phyloP scores from a whole-genome alignment of 1,284 basidiomycete genomes.

The Cryptococcus jaspeensis region DNA sequence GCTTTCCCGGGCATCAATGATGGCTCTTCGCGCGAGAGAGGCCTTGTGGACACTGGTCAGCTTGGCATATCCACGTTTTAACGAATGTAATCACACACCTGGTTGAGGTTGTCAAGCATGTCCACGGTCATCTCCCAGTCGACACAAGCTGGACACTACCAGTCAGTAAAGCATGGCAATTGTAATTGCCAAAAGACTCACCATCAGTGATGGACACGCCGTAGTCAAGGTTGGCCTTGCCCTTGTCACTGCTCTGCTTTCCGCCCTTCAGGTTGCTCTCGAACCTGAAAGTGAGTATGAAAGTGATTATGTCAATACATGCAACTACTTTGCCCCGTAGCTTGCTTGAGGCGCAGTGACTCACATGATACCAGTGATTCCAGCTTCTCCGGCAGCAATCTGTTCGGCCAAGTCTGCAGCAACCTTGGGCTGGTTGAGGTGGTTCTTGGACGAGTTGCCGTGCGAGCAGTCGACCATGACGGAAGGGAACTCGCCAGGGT shows the following conservation, averaged over 20 bases:
- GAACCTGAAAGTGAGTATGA: constrained; percentile 48
- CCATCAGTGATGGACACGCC: constrained; percentile 87
- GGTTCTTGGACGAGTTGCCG: constrained; percentile 89
- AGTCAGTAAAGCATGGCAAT: neutral
- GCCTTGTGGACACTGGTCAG: constrained; percentile 22
- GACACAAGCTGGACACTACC: constrained; percentile 63
- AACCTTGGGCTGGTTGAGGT: constrained; percentile 84
- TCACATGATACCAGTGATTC: constrained; percentile 90
- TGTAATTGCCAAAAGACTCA: constrained; percentile 9
- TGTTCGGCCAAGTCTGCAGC: constrained; percentile 74
- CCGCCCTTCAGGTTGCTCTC: constrained; percentile 90
- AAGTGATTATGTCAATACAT: neutral
- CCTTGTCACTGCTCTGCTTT: constrained; percentile 64
- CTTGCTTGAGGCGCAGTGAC: constrained; percentile 1
- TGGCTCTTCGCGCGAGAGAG: constrained; percentile 36
- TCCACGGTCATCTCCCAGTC: constrained; percentile 72
- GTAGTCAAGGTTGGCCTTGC: constrained; percentile 66
- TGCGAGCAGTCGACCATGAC: constrained; percentile 55
- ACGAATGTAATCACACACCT: constrained; percentile 40
- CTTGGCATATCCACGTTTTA: no score
- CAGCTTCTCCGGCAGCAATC: constrained; percentile 69
- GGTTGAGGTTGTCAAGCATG: constrained; percentile 74
- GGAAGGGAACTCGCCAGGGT: constrained; percentile 47
- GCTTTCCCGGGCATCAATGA: constrained; percentile 29
- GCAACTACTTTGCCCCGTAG: no score